Conservation (phyloP, 129 eudicot species). For the Pittosporum tobira region DNA sequence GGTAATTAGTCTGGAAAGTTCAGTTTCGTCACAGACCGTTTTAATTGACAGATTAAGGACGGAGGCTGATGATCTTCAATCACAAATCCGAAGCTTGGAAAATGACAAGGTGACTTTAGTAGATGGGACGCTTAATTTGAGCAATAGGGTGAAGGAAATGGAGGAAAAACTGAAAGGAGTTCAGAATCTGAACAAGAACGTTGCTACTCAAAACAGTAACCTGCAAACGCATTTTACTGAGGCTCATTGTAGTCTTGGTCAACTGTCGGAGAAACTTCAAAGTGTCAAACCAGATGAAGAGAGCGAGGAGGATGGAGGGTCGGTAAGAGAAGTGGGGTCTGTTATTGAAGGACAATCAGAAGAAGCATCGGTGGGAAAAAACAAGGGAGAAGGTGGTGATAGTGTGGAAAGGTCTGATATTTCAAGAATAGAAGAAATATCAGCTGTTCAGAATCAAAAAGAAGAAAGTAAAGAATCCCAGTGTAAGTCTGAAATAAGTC, state of each 20-base stretch:
- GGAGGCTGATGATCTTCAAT: slow-evolving; percentile 52
- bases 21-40: slow-evolving; percentile 60
- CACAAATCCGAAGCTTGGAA: slow-evolving; percentile 53
- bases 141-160: slow-evolving; percentile 36
- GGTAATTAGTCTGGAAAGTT: slow-evolving; percentile 52
- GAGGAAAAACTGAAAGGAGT: slow-evolving; percentile 52
- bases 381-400: neutral
- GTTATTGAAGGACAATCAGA: neutral
- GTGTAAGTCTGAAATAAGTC: slow-evolving; percentile 14
- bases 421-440: slow-evolving; percentile 13
- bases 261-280: slow-evolving; percentile 45
- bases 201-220: slow-evolving; percentile 35
- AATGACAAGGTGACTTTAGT: slow-evolving; percentile 48
- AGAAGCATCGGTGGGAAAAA: slow-evolving; percentile 9
- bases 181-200: slow-evolving; percentile 37
- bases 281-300: slow-evolving; percentile 53
- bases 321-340: neutral
- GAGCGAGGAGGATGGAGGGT: too few species aligned
- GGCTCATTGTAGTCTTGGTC: slow-evolving; percentile 39
- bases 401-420: neutral
- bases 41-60: slow-evolving; percentile 49
- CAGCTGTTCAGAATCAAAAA: slow-evolving; percentile 1
- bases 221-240: slow-evolving; percentile 45
- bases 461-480: slow-evolving; percentile 8
- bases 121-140: slow-evolving; percentile 32